Conservation (phyloP, 768 basidiomycete species). For the Trametes elegans region DNA sequence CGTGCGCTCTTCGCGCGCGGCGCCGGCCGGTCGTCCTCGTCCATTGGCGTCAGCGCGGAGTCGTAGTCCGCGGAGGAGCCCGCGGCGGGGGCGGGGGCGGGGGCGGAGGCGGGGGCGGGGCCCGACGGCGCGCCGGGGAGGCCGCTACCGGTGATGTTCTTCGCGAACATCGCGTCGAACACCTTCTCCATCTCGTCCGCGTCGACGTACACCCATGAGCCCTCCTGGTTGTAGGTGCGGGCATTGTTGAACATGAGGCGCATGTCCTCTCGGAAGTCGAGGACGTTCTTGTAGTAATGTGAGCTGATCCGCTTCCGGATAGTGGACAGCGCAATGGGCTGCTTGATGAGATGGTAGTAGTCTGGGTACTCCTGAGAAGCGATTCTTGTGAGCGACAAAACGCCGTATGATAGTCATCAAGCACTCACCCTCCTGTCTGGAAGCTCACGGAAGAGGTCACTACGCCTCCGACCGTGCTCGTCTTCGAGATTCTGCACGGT, state of each 20-base stretch:
- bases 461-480: conserved; percentile 71
- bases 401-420: conserved; percentile 19
- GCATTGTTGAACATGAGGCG: conserved; percentile 93
- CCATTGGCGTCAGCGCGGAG: conserved; percentile 76
- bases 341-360: conserved; percentile 85
- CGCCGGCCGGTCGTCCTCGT: conserved; percentile 67
- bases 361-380: conserved; percentile 75
- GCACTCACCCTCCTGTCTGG: conserved; percentile 68
- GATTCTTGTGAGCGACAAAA: conserved; percentile 18
- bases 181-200: conserved; percentile 94
- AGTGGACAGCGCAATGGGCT: conserved; percentile 85
- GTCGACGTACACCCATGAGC: conserved; percentile 92
- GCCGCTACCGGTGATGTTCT: conserved; percentile 61
- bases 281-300: conserved; percentile 70
- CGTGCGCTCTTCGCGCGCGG: conserved; percentile 58
- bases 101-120: conserved; percentile 17
- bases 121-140: conserved; percentile 75
- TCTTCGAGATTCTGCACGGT: conserved; percentile 74
- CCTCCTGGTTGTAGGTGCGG: conserved; percentile 90
- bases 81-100: conserved; percentile 18
- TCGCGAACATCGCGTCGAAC: conserved; percentile 70
- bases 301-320: conserved; percentile 75
- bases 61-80: conserved; percentile 47
- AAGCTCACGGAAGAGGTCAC: conserved; percentile 85
- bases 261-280: conserved; percentile 76